Conservation (phyloP, 2,329 filamentous ascomycete species). For the Coniochaeta ligniaria region DNA sequence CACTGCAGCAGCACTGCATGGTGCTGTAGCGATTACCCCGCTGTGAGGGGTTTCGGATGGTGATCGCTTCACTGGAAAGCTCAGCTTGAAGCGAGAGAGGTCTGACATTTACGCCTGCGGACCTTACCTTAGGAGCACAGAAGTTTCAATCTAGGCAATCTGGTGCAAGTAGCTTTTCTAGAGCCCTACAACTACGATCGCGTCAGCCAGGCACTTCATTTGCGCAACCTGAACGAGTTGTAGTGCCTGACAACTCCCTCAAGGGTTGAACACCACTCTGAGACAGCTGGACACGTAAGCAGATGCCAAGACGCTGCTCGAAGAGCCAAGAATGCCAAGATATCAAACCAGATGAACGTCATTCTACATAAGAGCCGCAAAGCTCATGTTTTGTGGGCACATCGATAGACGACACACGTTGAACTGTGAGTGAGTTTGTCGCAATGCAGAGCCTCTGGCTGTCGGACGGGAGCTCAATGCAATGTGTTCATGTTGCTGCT, state of each 20-base stretch:
- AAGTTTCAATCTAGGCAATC: no score
- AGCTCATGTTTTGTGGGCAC: background rate
- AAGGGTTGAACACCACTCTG: background rate
- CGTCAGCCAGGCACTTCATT: no score
- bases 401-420: background rate
- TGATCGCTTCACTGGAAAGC: background rate
- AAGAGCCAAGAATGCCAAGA: constrained; percentile 10
- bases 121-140: no score
- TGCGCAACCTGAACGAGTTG: background rate
- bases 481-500: background rate
- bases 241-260: background rate
- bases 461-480: background rate
- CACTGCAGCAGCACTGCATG: background rate
- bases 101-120: background rate
- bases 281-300: background rate
- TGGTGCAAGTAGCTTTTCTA: no score
- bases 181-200: no score
- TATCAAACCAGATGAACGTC: background rate
- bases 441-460: background rate
- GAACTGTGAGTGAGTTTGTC: background rate
- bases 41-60: background rate
- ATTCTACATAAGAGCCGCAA: background rate
- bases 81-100: background rate
- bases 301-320: background rate
- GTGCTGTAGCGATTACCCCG: background rate